phyloP scores from a whole-genome alignment of 768 basidiomycete genomes.

The Ramaria rubella region DNA sequence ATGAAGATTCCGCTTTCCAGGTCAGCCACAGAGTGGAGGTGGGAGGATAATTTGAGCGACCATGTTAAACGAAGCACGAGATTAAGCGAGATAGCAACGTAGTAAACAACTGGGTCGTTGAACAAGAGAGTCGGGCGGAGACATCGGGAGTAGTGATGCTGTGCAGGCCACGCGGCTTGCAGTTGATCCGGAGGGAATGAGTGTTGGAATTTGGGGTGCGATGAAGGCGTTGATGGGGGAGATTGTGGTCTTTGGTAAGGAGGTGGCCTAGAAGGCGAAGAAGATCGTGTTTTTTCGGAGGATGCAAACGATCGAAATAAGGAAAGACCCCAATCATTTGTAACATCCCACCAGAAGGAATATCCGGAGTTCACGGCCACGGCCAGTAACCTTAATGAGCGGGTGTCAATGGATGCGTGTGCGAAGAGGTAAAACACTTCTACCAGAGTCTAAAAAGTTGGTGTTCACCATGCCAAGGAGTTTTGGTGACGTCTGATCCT shows the following conservation, averaged over 20 bases:
- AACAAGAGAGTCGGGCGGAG: conserved; percentile 72
- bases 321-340: conserved; percentile 94
- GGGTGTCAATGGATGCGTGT: not conserved
- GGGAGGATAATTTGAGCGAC: conserved; percentile 85
- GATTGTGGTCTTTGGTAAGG: conserved; percentile 11
- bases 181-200: conserved; percentile 32
- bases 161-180: conserved; percentile 43
- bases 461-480: conserved; percentile 69
- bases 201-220: conserved; percentile 10
- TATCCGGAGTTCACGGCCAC: conserved; percentile 86
- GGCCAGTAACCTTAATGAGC: conserved; percentile 59
- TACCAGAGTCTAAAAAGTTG: conserved; percentile 82
- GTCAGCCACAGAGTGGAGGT: conserved; percentile 75
- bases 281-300: conserved; percentile 22
- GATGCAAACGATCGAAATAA: conserved; percentile 41
- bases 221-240: conserved; percentile 3
- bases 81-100: conserved; percentile 74
- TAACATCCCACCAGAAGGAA: conserved; percentile 99
- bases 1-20: conserved; percentile 80
- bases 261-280: conserved; percentile 16
- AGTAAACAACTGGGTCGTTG: conserved; percentile 74
- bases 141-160: conserved; percentile 50
- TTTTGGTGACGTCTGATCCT: conserved; percentile 36
- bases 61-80: conserved; percentile 87
- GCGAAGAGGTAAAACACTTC: conserved; percentile 18